phyloP scores from a whole-genome alignment of 345 rosid genomes.

The Pistacia vera region DNA sequence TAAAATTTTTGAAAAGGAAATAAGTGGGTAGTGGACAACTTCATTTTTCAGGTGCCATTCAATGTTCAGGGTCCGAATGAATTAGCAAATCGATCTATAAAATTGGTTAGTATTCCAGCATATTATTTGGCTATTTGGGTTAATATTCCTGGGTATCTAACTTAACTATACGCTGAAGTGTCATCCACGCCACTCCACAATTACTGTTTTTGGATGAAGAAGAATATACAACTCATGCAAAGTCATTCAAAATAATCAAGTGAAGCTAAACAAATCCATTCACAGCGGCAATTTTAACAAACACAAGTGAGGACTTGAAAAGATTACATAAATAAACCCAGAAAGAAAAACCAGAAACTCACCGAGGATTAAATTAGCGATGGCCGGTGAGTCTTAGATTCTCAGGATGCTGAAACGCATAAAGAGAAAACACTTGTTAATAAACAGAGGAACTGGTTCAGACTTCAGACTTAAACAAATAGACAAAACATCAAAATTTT shows the following conservation, averaged over 20 bases:
- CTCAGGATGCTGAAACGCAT: neutral
- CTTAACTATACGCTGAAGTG: too few relatives aligned
- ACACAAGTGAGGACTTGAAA: neutral
- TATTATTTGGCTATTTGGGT: too few relatives aligned
- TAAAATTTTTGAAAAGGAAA: neutral
- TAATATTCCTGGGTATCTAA: neutral
- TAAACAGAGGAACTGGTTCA: neutral
- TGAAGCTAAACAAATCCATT: neutral
- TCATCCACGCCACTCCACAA: too few relatives aligned
- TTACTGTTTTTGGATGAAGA: neutral
- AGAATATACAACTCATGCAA: neutral
- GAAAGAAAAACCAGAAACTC: neutral
- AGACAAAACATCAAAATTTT: too few relatives aligned
- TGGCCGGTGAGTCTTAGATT: neutral
- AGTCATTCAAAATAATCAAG: neutral
- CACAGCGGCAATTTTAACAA: slow-evolving; percentile 8
- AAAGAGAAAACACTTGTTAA: neutral
- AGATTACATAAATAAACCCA: neutral
- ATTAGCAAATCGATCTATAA: neutral
- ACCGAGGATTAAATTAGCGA: neutral
- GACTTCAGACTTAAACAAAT: too few relatives aligned
- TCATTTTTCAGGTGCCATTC: neutral
- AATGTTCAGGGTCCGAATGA: neutral
- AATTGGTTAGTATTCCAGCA: neutral
- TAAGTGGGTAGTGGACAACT: neutral